Evolutionary conservation across 768 basidiomycete genomes (phyloP), one percentile per base, ranked within the genome.

Genomic region (Aureoboletus auriporus): DNA sequence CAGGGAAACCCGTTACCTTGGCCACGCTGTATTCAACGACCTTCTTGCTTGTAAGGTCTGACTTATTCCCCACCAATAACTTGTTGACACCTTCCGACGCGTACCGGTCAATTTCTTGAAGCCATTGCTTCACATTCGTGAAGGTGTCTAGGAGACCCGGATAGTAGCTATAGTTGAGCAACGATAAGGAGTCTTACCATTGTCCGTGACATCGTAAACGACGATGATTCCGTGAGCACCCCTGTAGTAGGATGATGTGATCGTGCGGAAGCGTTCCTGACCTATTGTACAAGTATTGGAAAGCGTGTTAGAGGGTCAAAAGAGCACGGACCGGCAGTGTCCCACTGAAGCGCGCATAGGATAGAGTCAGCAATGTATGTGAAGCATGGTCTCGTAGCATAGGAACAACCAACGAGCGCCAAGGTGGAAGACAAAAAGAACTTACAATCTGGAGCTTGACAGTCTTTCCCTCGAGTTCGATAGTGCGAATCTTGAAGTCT

Each of bases 61-160:
- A 95, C 75, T 99, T 99, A 78, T 99, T 99, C 46, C 96, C 96
- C 45, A 99, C 89, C 39, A 99, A 81, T 44, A 99, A 75, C 77
- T 98, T 98, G 81, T 98, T 97, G 51, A 99, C 96, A 40, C 94
- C 93, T 63, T 98, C 93, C 1, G 94, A 94, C 43, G 96, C 96
- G 71, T 98, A 95, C 60, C 89, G 80, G 71, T 93, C 91, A 58
- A 93, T 93, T 68, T 93, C 90, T 60, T 89, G 87, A 47, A 92
- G 75, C 89, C 89, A 92, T 65, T 93, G 92, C 73, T 96, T 97
- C 57, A 97, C 91, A 59, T 94, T 93, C 60, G 87, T 80, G 74
- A 89, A 94, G 30, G 93, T 91, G 63, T 97, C 94, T 96, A 51
- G 27, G 34, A 13, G 17, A 26, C 17, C n/a, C 16, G 34, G 39